Percentiles rank a stretch among this genome's conserved stretches.
These are phyloP conservation scores for Xanthoparmelia taractica DNA, from an alignment of 495 filamentous ascomycete genomes.

Conservation along the genomic window DNA sequence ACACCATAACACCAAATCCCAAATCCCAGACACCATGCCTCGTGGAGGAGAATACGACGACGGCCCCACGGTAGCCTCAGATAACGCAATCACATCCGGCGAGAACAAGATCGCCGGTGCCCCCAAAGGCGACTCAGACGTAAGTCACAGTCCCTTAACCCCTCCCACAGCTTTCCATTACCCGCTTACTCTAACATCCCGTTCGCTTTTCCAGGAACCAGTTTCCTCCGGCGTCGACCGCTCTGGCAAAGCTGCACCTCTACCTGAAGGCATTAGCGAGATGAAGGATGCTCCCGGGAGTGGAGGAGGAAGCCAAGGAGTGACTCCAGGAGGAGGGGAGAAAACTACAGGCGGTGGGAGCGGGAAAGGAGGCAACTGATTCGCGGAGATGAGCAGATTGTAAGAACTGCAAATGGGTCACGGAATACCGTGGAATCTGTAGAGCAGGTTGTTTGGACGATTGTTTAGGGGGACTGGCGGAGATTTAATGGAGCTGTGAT, in stretches of 20 bases:
- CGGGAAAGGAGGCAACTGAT: constrained; percentile 19
- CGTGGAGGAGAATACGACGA: constrained; percentile 47
- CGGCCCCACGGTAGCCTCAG: constrained; percentile 38
- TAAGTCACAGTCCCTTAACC: not conserved
- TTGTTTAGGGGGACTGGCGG: not conserved
- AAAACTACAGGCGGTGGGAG: constrained; percentile 34
- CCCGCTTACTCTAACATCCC: not conserved
- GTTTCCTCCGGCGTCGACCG: constrained; percentile 33
- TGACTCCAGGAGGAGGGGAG: constrained; percentile 34
- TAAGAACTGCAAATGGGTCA: not conserved
- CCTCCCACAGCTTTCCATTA: no score
- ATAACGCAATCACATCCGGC: constrained; percentile 44
- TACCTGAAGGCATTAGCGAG: constrained; percentile 36
- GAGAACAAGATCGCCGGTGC: constrained; percentile 31
- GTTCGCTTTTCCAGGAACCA: constrained; percentile 7
- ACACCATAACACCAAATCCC: not conserved
- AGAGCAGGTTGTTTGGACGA: not conserved
- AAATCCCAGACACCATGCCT: constrained; percentile 35
- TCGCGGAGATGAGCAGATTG: constrained; percentile 6
- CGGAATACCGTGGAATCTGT: not conserved
- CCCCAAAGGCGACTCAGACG: constrained; percentile 21
- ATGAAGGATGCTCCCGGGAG: constrained; percentile 24
- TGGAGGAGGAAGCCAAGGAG: constrained; percentile 21
- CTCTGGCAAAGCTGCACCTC: constrained; percentile 36
- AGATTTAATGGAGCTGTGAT: not conserved